Evolutionary conservation across 2,329 filamentous ascomycete species (phyloP).

Genomic region (Acrocalymma vagum): DNA sequence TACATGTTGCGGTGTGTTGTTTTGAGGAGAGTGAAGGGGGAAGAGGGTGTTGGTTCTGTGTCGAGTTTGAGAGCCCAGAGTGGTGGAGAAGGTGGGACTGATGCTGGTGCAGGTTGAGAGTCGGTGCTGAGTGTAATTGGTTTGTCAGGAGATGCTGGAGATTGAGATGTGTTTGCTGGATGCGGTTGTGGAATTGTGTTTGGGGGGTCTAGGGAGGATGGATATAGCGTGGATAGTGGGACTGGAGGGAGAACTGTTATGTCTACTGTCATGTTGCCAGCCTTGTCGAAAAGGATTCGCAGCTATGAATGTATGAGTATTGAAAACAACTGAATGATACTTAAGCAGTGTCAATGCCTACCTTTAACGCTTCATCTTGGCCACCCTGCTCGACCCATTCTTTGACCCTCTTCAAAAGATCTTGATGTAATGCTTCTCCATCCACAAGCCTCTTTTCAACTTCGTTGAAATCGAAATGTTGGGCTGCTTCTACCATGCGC

Average conservation of each 20-base stretch:
- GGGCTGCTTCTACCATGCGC: conserved; percentile 71
- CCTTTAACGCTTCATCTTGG: conserved; percentile 38
- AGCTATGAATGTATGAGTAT: conserved; percentile 49
- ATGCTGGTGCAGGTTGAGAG: conserved; percentile 31
- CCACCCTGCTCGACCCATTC: conserved; percentile 27
- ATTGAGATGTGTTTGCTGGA: conserved; percentile 35
- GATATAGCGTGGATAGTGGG: conserved; percentile 65
- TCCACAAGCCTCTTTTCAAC: conserved; percentile 44
- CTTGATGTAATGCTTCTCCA: conserved; percentile 39
- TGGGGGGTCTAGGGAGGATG: conserved; percentile 62
- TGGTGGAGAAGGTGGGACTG: conserved; percentile 22
- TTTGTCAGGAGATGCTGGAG: conserved; percentile 47
- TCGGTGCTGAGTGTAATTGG: conserved; percentile 40
- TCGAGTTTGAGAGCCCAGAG: conserved; percentile 64
- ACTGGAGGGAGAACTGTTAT: conserved; percentile 50
- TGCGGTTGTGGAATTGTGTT: conserved; percentile 22
- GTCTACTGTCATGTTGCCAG: conserved; percentile 47
- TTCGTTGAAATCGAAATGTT: conserved; percentile 57
- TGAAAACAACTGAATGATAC: background rate
- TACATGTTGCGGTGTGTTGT: conserved; percentile 81
- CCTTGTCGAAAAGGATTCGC: conserved; percentile 61
- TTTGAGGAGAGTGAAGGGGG: conserved; percentile 83
- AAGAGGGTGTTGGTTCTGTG: conserved; percentile 57
- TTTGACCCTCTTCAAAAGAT: conserved; percentile 44
- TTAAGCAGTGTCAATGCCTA: conserved; percentile 2